Percentiles rank a stretch among this genome's conserved stretches.
Conservation (phyloP, 345 rosid species). For the Dipteronia sinensis region DNA sequence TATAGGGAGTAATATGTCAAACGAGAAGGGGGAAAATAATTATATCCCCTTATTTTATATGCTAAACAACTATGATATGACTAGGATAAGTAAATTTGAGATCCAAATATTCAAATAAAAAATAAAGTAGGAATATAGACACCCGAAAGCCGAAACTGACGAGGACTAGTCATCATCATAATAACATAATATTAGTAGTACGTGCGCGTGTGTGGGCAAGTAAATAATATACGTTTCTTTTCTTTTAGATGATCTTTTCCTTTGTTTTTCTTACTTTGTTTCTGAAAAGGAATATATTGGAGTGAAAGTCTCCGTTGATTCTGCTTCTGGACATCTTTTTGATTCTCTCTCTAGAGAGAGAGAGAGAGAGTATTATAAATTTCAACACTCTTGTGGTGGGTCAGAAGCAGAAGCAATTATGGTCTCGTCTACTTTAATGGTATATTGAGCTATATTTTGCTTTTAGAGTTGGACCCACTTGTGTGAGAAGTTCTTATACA, state of each 20-base stretch:
- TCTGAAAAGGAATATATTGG: slow-evolving; percentile 51
- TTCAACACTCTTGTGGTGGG: slow-evolving; percentile 18
- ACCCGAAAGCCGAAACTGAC: no score
- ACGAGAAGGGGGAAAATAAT: no score
- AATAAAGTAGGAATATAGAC: no score
- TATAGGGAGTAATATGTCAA: no score
- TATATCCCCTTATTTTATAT: no score
- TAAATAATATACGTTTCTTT: not conserved
- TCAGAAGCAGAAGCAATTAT: slow-evolving; percentile 12
- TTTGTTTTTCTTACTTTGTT: not conserved
- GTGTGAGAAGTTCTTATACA: slow-evolving; percentile 3
- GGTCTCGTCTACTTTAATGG: not conserved
- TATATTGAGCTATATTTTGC: slow-evolving; percentile 7
- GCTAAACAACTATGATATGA: no score
- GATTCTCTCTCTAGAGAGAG: slow-evolving; percentile 26
- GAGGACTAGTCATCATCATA: no score
- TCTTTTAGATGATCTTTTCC: not conserved
- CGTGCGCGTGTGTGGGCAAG: not conserved
- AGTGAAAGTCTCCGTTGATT: slow-evolving; percentile 79
- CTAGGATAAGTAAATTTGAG: no score
- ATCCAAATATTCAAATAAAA: no score
- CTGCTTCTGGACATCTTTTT: slow-evolving; percentile 41
- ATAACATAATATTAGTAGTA: not conserved
- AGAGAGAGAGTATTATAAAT: not conserved
- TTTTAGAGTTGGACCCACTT: slow-evolving; percentile 30